Evolutionary conservation across 2,329 filamentous ascomycete genomes (phyloP), one percentile per base, ranked within the genome.

Genomic region (Fusarium pseudograminearum): DNA sequence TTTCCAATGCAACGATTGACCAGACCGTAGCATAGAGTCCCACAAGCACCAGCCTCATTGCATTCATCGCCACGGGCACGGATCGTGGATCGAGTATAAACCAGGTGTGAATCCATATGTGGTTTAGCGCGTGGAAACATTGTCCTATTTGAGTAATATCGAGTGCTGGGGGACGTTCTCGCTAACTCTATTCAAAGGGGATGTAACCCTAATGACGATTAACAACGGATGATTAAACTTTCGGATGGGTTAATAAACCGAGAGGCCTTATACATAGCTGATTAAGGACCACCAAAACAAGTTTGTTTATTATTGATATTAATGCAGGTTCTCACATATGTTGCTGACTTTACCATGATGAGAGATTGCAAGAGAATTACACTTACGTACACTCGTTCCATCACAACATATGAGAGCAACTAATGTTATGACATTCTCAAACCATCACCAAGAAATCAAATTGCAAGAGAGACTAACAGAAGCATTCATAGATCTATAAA

Each of bases 71-170:
- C 15, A 40, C 22, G 11, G 4, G 48, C 6, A 51, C 10, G 34
- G 33, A 14, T 20, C 20, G 24, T 28, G 12, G 12, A 16, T 30
- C 7, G 41, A 52, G 48, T 24, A 40, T 22, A 41, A 33, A 52
- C 18, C 10, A n/a, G 15, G 24, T 30, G 18, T 4, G 9, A 28
- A 22, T 18, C 48, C 8, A 7, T 12, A 5, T 5, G 5, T 18
- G 3, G 48, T 14, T 52, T 52, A 52, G 48, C 48, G 48, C n/a
- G 48, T 41, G 48, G 48, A 52, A 40, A 12, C 4, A 52, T 11
- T 41, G 2, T 26, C 48, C 34, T 6, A 24, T 40, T 20, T 28
- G 4, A 14, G 48, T 22, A 52, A 52, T 7, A 4, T 6, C 14
- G 14, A 3, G 10, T 11, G n/a, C 5, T 52, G 16, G 6, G 9